Evolutionary conservation across 2,329 filamentous ascomycete species (phyloP).

Genomic region (Aureobasidium subglaciale): DNA sequence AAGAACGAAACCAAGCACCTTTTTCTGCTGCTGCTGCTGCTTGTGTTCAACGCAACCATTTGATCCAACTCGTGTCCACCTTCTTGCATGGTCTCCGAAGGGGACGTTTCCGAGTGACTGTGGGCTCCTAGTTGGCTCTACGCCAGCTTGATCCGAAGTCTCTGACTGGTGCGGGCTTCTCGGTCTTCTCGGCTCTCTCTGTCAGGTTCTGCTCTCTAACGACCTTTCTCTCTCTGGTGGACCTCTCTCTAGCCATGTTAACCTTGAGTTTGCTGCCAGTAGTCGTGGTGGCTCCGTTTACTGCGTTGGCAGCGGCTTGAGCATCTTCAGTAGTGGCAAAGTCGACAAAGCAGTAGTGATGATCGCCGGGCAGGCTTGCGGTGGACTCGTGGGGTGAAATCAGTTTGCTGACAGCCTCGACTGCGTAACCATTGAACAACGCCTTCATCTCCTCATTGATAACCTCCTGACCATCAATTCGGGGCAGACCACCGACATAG

Average conservation of each 20-base stretch:
- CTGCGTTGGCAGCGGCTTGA: conserved; percentile 18
- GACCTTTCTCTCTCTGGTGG: conserved; percentile 8
- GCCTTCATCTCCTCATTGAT: conserved; percentile 36
- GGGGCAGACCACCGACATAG: conserved; percentile 42
- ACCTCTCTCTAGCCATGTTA: conserved; percentile 17
- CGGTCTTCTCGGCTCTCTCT: neutral
- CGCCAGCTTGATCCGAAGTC: conserved; percentile 16
- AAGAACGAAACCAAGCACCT: neutral
- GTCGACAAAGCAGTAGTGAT: conserved; percentile 29
- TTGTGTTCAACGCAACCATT: neutral
- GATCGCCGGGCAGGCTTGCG: conserved; percentile 14
- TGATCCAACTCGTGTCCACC: neutral
- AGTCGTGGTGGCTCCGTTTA: conserved; percentile 22
- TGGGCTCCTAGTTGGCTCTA: conserved; percentile 7
- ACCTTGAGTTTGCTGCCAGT: conserved; percentile 20
- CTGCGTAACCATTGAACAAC: conserved; percentile 39
- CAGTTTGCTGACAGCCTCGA: conserved; percentile 44
- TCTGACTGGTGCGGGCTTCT: conserved; percentile 11
- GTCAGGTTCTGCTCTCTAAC: conserved; percentile 4
- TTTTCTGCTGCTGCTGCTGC: neutral
- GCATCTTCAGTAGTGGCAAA: conserved; percentile 23
- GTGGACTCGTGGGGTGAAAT: conserved; percentile 20
- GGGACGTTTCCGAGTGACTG: neutral
- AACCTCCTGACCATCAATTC: conserved; percentile 35
- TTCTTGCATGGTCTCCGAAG: neutral